phyloP scores from a whole-genome alignment of 352 stramenopile species.

The Phytopythium helicoides region DNA sequence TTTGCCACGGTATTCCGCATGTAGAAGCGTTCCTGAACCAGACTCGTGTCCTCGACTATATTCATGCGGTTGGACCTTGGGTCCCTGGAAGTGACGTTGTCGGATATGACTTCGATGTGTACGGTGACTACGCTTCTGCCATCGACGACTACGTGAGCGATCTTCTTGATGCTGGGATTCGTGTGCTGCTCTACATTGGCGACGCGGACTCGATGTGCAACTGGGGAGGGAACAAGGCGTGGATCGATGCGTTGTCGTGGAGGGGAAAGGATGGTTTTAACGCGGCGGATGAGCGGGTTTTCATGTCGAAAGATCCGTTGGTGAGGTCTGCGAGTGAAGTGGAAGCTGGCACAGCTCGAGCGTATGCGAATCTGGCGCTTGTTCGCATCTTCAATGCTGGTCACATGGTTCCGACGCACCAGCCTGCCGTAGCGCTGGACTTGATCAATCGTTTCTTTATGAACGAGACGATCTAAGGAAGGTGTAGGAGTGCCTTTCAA shows the following conservation, averaged over 20 bases:
- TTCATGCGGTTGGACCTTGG: too few species aligned
- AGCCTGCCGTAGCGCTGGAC: conserved; percentile 37
- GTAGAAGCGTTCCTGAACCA: too few species aligned
- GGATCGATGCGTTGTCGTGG: too few species aligned
- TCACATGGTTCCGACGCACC: conserved; percentile 57
- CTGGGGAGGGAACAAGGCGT: too few species aligned
- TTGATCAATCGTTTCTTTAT: conserved; percentile 59
- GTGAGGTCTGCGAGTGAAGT: not conserved
- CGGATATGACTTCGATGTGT: too few species aligned
- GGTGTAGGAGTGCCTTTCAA: too few species aligned
- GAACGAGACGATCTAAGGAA: conserved; percentile 12
- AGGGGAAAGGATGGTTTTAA: conserved; percentile 81
- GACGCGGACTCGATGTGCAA: conserved; percentile 97
- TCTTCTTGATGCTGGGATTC: conserved; percentile 54
- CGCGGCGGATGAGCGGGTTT: conserved; percentile 8
- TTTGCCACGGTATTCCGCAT: too few species aligned
- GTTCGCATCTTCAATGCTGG: conserved; percentile 51
- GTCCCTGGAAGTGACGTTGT: too few species aligned
- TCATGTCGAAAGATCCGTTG: too few species aligned
- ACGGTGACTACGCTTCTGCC: too few species aligned
- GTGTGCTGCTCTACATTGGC: conserved; percentile 93
- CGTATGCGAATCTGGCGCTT: conserved; percentile 37
- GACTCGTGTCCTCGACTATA: too few species aligned
- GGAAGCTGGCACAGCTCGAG: conserved; percentile 24
- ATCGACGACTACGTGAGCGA: too few species aligned